Percentiles rank a stretch among this genome's conserved stretches.
Conservation (phyloP, 306 rosid species). For the Trichosanthes cucumerina region DNA sequence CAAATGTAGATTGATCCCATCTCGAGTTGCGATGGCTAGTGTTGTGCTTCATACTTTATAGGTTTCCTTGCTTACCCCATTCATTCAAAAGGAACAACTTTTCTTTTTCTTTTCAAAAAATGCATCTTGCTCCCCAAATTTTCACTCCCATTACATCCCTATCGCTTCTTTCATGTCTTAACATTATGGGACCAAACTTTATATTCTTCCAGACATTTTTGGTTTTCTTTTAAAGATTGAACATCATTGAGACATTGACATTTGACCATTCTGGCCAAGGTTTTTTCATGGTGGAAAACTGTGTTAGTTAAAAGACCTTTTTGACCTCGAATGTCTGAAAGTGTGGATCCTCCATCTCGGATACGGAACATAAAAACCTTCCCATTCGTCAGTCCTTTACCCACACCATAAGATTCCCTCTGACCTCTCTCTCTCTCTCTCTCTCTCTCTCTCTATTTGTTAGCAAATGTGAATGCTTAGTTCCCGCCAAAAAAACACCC, state of each 20-base stretch:
- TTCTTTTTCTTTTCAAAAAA: background rate
- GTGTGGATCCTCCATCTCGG: background rate
- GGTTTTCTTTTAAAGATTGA: background rate
- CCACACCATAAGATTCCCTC: constrained; percentile 9
- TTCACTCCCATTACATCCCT: background rate
- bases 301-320: constrained; percentile 12
- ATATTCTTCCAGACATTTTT: background rate
- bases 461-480: background rate
- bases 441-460: constrained; percentile 1
- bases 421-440: background rate
- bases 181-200: background rate
- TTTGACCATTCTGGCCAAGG: background rate
- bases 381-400: constrained; percentile 35
- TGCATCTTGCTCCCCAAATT: background rate
- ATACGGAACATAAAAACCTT: constrained; percentile 23
- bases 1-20: background rate
- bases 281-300: background rate
- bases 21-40: background rate
- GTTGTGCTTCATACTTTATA: background rate
- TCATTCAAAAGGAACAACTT: background rate
- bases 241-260: background rate
- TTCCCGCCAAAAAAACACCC: constrained; percentile 54
- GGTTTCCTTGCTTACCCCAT: background rate
- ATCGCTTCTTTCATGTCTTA: background rate
- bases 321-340: constrained; percentile 27